Evolutionary conservation across 1,284 basidiomycete genomes (phyloP).

Genomic region (Schizophyllum commune): DNA sequence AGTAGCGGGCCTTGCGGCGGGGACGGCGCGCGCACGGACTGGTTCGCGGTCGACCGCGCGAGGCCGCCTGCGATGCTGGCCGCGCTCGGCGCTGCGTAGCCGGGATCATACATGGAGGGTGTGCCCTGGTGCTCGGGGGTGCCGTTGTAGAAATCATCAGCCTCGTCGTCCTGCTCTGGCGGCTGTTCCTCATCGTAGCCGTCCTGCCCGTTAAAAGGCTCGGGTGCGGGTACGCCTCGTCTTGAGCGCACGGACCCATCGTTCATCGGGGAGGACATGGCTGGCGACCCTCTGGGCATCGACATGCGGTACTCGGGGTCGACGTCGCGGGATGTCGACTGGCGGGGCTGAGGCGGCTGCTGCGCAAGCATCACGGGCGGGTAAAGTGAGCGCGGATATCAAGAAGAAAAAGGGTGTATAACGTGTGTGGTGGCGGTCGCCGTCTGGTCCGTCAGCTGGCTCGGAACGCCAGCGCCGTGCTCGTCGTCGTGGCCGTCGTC

Average conservation of each 20-base stretch:
- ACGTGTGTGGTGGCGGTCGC: background rate
- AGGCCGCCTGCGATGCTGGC: background rate
- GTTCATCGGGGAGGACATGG: background rate
- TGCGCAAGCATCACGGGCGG: background rate
- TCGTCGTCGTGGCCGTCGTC: background rate
- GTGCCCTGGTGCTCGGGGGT: background rate
- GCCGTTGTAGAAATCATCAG: background rate
- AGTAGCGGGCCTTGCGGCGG: constrained; percentile 63
- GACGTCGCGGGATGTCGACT: background rate
- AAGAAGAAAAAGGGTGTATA: background rate
- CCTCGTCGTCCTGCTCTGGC: background rate
- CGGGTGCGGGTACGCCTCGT: background rate
- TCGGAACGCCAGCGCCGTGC: background rate
- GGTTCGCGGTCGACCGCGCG: constrained; percentile 26
- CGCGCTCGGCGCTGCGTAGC: background rate
- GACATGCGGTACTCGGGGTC: background rate
- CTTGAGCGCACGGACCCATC: background rate
- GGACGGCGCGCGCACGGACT: constrained; percentile 42
- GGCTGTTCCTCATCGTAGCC: background rate
- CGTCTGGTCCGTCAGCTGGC: background rate
- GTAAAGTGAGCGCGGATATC: background rate
- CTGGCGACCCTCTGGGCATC: background rate
- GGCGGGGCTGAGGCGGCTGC: background rate
- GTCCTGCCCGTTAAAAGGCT: background rate
- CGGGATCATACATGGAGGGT: background rate